A percentile compares a stretch with the other conserved stretches of the same genome.
phyloP scores from a whole-genome alignment of 2,329 filamentous ascomycete genomes.

The Pseudocercospora macadamiae region DNA sequence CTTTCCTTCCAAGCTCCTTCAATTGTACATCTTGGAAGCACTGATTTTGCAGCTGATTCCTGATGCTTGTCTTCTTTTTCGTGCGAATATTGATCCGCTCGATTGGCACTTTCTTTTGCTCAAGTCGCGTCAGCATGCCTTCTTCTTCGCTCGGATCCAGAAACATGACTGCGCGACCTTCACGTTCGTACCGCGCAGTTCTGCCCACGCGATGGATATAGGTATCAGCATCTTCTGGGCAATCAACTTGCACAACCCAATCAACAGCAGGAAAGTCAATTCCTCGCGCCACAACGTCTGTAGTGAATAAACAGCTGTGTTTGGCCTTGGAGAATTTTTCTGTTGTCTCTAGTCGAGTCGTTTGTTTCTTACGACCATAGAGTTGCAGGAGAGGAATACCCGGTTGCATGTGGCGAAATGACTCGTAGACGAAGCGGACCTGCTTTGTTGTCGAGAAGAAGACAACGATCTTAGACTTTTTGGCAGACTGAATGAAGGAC shows the following conservation, averaged over 20 bases:
- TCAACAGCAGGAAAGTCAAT: slow-evolving; percentile 96
- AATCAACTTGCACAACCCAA: slow-evolving; percentile 99
- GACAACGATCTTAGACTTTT: slow-evolving; percentile 93
- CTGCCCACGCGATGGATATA: slow-evolving; percentile 96
- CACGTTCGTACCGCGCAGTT: slow-evolving; percentile 88
- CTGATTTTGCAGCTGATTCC: slow-evolving; percentile 86
- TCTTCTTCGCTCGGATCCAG: slow-evolving; percentile 89
- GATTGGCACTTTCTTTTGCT: slow-evolving; percentile 87
- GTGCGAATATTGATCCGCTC: slow-evolving; percentile 82
- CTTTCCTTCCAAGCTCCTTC: slow-evolving; percentile 94
- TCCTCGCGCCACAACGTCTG: slow-evolving; percentile 90
- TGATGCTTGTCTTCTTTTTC: slow-evolving; percentile 86
- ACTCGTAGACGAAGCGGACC: slow-evolving; percentile 93
- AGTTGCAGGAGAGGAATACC: slow-evolving; percentile 83
- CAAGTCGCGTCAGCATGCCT: slow-evolving; percentile 83
- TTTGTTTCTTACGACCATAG: slow-evolving; percentile 91
- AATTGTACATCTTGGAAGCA: slow-evolving; percentile 93
- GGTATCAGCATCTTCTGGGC: slow-evolving; percentile 93
- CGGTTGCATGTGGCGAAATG: slow-evolving; percentile 88
- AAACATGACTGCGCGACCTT: slow-evolving; percentile 86
- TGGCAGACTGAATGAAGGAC: slow-evolving; percentile 86
- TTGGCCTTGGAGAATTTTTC: slow-evolving; percentile 79
- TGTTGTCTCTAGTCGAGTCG: slow-evolving; percentile 84
- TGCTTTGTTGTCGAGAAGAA: slow-evolving; percentile 96
- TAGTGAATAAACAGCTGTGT: slow-evolving; percentile 87